Percentiles rank a stretch among this genome's conserved stretches.
Evolutionary conservation across 306 rosid genomes (phyloP).

Genomic region (Cicer judaicum): DNA sequence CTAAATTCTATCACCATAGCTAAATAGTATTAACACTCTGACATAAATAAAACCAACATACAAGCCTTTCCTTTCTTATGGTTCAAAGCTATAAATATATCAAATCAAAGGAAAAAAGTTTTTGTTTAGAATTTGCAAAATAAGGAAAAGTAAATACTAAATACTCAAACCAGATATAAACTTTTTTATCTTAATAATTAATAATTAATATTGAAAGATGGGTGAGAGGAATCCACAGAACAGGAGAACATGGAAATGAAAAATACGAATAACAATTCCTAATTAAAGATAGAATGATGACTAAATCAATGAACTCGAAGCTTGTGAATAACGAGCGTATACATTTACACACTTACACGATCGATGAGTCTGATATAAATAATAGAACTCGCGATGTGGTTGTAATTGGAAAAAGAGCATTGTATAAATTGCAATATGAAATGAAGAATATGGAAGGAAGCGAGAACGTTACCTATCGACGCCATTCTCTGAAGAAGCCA

Average conservation of each 20-base stretch:
- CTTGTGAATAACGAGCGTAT: background rate
- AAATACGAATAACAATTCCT: slow-evolving; percentile 16
- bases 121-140: background rate
- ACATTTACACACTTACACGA: background rate
- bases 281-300: background rate
- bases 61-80: background rate
- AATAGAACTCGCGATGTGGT: background rate
- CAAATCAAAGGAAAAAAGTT: background rate
- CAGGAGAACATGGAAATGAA: slow-evolving; percentile 1
- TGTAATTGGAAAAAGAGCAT: slow-evolving; percentile 26
- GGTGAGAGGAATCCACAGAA: background rate
- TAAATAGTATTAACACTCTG: background rate
- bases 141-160: background rate
- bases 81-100: slow-evolving; percentile 6
- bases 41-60: slow-evolving; percentile 11
- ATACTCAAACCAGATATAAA: background rate
- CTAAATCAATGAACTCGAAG: slow-evolving; percentile 18
- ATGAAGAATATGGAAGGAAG: slow-evolving; percentile 1
- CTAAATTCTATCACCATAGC: slow-evolving; percentile 2
- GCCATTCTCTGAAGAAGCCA: slow-evolving; percentile 52
- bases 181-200: too few species aligned
- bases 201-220: background rate
- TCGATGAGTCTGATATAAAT: background rate
- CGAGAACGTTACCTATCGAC: slow-evolving; percentile 50
- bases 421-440: slow-evolving; percentile 5